These are phyloP conservation scores for Schoenoplectus triqueter DNA, from an alignment of 202 grass and related monocot genomes.

Conservation along the genomic window DNA sequence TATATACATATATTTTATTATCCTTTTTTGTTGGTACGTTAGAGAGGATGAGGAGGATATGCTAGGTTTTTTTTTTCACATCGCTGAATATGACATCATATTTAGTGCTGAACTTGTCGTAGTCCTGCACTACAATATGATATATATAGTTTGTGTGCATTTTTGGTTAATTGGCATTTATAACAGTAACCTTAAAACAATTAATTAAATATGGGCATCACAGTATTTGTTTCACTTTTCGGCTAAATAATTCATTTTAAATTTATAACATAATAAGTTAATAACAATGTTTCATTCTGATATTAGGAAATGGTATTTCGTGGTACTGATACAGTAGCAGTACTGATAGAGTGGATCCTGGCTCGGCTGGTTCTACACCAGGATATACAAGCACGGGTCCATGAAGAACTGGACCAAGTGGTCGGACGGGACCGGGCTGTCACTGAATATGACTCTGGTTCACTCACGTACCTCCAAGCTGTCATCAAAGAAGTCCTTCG, in stretches of 20 bases:
- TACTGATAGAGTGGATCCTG: slow-evolving; percentile 94
- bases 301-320: slow-evolving; percentile 92
- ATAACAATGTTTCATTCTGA: not conserved
- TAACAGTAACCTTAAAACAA: not conserved
- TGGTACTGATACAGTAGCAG: slow-evolving; percentile 85
- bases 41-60: not conserved
- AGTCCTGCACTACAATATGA: not conserved
- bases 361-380: slow-evolving; percentile 73
- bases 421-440: slow-evolving; percentile 46
- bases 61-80: not conserved
- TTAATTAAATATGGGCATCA: not conserved
- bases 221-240: not conserved
- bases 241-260: not conserved
- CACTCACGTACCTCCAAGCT: slow-evolving; percentile 63
- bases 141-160: too few species aligned
- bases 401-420: slow-evolving; percentile 68
- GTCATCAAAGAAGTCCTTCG: slow-evolving; percentile 79
- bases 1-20: not conserved
- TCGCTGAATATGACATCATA: not conserved
- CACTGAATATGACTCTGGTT: slow-evolving; percentile 48
- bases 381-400: slow-evolving; percentile 68
- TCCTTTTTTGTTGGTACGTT: not conserved
- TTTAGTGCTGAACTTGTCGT: not conserved
- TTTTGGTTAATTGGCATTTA: not conserved
- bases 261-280: not conserved